A percentile compares a stretch with the other conserved stretches of the same genome.
phyloP scores from a whole-genome alignment of 129 eudicot species.

The Ambrosia artemisiifolia region DNA sequence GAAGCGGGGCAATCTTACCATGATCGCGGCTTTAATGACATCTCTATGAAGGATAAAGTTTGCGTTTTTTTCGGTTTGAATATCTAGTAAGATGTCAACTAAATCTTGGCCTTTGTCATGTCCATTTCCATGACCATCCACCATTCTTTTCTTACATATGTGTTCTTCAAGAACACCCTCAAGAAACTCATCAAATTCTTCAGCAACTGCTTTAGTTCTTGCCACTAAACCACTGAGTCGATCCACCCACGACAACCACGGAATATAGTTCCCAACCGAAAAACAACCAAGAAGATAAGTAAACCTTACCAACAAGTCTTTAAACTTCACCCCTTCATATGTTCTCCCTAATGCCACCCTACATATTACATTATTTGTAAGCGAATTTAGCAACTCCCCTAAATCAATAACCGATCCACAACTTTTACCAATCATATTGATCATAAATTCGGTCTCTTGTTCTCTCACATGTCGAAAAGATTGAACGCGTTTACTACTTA shows the following conservation, averaged over 20 bases:
- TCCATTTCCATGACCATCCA: background rate
- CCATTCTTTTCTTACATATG: background rate
- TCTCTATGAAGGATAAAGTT: constrained; percentile 25
- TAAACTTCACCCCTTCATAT: constrained; percentile 26
- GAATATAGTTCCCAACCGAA: constrained; percentile 25
- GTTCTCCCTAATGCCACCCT: constrained; percentile 41
- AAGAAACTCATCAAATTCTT: constrained; percentile 4
- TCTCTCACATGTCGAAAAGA: constrained; percentile 28
- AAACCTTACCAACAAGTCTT: constrained; percentile 26
- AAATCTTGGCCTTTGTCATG: constrained; percentile 3
- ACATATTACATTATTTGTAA: constrained; percentile 31
- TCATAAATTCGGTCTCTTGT: constrained; percentile 30
- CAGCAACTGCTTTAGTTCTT: background rate
- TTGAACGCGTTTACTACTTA: constrained; percentile 30
- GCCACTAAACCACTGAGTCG: constrained; percentile 27
- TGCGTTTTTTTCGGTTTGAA: constrained; percentile 6
- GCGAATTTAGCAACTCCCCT: constrained; percentile 17
- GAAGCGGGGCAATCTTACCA: constrained; percentile 13
- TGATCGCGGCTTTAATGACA: constrained; percentile 27
- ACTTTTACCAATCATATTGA: constrained; percentile 22
- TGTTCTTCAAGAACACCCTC: constrained; percentile 35
- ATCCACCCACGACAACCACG: constrained; percentile 24
- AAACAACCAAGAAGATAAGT: constrained; percentile 21
- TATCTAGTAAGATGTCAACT: constrained; percentile 5
- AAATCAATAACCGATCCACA: constrained; percentile 18